Evolutionary conservation across 2,329 filamentous ascomycete genomes (phyloP).

Genomic region (Graphium sp.): DNA sequence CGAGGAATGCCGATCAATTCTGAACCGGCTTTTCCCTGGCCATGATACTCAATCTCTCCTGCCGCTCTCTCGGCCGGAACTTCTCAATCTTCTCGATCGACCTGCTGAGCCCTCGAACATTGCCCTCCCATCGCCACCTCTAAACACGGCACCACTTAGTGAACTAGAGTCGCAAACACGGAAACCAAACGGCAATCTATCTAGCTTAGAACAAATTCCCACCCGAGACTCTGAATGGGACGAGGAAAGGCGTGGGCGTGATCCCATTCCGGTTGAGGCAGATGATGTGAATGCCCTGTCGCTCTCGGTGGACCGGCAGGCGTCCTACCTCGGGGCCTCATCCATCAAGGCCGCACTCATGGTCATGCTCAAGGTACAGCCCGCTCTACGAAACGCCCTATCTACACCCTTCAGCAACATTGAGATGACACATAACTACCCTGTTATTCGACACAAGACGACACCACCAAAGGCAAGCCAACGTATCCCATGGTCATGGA

Average conservation of each 20-base stretch:
- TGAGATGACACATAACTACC: constrained; percentile 26
- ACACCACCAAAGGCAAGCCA: constrained; percentile 27
- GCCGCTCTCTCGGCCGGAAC: constrained; percentile 39
- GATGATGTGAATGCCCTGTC: constrained; percentile 41
- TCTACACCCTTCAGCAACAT: constrained; percentile 27
- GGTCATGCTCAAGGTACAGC: constrained; percentile 46
- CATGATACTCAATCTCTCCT: constrained; percentile 33
- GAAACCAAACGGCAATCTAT: no score
- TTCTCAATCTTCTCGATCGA: constrained; percentile 38
- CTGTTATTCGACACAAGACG: constrained; percentile 22
- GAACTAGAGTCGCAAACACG: constrained; percentile 32
- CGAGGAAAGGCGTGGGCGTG: constrained; percentile 37
- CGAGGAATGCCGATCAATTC: constrained; percentile 47
- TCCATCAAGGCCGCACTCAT: constrained; percentile 60
- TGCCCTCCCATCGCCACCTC: constrained; percentile 33
- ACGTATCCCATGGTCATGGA: constrained; percentile 39
- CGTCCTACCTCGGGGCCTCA: constrained; percentile 54
- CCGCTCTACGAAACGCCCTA: constrained; percentile 24
- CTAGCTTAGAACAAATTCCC: constrained; percentile 51
- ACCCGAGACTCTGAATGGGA: constrained; percentile 49
- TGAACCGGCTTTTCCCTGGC: constrained; percentile 45
- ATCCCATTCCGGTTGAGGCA: constrained; percentile 43
- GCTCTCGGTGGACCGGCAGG: constrained; percentile 37
- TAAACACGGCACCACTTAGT: constrained; percentile 29
- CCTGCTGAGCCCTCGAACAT: constrained; percentile 20